Percentiles rank a stretch among this genome's conserved stretches.
Evolutionary conservation across 202 grass and related monocot species (phyloP).

Genomic region (Digitaria exilis): DNA sequence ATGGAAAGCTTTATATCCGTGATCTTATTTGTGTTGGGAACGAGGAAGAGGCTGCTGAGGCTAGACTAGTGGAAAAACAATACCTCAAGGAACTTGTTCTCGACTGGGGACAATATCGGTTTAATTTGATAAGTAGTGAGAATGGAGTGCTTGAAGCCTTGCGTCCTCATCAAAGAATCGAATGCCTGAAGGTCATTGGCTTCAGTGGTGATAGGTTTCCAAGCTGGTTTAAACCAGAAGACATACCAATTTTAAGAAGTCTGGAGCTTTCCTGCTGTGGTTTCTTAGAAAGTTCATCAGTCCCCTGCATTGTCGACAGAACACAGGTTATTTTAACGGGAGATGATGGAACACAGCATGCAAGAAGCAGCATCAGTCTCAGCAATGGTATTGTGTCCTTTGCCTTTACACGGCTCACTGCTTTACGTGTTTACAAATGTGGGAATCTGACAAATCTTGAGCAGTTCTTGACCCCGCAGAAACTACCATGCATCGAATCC

Average conservation of each 20-base stretch:
- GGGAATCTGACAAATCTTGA: background rate
- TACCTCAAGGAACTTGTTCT: background rate
- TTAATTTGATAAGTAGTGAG: background rate
- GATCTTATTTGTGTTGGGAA: background rate
- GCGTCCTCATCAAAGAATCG: background rate
- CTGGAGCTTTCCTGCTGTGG: background rate
- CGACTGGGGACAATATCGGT: too few relatives aligned
- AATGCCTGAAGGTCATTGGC: background rate
- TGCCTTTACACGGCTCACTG: background rate
- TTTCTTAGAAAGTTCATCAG: background rate
- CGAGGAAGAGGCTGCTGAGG: background rate
- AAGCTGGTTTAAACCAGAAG: background rate
- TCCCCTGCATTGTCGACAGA: background rate
- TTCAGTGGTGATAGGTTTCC: background rate
- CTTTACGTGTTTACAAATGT: accelerated
- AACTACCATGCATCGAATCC: background rate
- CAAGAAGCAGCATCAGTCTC: background rate
- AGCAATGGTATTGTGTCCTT: background rate
- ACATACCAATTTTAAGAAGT: background rate
- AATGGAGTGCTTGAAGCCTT: background rate
- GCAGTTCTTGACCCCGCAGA: background rate
- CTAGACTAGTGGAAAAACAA: conserved; percentile 23
- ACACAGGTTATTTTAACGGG: background rate
- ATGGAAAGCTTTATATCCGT: conserved; percentile 3
- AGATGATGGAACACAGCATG: background rate